A percentile compares a stretch with the other conserved stretches of the same genome.
phyloP scores from a whole-genome alignment of 306 rosid species.

The Neltuma alba region DNA sequence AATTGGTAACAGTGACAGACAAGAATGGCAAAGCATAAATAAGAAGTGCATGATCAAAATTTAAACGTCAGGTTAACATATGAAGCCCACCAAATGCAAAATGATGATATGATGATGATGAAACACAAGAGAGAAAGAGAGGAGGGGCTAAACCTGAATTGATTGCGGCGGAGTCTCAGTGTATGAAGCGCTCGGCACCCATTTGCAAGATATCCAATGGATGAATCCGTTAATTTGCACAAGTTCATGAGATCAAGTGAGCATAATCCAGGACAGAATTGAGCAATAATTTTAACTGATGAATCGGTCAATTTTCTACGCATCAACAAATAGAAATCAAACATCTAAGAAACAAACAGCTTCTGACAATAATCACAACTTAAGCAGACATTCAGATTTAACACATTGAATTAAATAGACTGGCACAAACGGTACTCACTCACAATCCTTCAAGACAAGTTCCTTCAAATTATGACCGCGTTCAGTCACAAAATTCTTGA shows the following conservation, averaged over 20 bases:
- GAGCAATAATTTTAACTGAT: constrained; percentile 66
- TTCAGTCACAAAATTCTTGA: constrained; percentile 45
- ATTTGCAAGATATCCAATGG: constrained; percentile 67
- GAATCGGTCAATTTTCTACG: constrained; percentile 80
- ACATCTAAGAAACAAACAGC: constrained; percentile 17
- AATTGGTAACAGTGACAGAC: background rate
- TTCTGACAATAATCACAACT: constrained; percentile 6
- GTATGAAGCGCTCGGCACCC: constrained; percentile 59
- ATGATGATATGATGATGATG: constrained; percentile 3
- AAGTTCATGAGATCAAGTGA: constrained; percentile 62
- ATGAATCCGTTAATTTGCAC: constrained; percentile 63
- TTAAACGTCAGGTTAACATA: background rate
- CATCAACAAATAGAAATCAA: constrained; percentile 26
- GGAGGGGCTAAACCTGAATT: constrained; percentile 60
- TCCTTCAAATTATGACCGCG: constrained; percentile 72
- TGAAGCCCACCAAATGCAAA: constrained; percentile 11
- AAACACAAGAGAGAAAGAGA: background rate
- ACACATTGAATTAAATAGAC: constrained; percentile 2
- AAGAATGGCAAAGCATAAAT: constrained; percentile 2
- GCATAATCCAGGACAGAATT: constrained; percentile 57
- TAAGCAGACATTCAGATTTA: constrained; percentile 28
- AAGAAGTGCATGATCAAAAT: background rate
- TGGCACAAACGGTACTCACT: constrained; percentile 53
- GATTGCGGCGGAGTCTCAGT: constrained; percentile 60
- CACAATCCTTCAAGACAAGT: constrained; percentile 73